Evolutionary conservation across 2,329 filamentous ascomycete genomes (phyloP).

Genomic region (Plenodomus biglobosus): DNA sequence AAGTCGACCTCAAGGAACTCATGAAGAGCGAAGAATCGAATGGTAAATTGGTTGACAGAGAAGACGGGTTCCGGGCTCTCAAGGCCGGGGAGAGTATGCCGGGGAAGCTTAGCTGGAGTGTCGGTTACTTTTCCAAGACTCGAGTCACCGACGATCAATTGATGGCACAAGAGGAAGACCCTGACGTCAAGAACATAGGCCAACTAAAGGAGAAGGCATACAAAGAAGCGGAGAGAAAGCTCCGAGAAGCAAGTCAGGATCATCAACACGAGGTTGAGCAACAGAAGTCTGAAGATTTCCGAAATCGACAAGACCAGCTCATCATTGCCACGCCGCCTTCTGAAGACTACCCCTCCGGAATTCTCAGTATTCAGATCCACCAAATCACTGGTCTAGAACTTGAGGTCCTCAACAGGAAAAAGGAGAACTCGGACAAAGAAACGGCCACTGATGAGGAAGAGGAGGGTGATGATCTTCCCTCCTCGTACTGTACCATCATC

Average conservation of each 20-base stretch:
- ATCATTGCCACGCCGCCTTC: conserved; percentile 69
- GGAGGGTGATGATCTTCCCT: conserved; percentile 64
- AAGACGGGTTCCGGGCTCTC: conserved; percentile 66
- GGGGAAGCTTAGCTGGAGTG: conserved; percentile 67
- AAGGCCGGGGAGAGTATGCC: conserved; percentile 69
- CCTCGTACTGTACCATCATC: conserved; percentile 71
- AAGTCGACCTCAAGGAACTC: conserved; percentile 65
- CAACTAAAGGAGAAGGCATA: conserved; percentile 62
- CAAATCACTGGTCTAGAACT: conserved; percentile 71
- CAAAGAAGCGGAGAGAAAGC: conserved; percentile 59
- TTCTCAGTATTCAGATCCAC: conserved; percentile 71
- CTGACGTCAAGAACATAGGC: conserved; percentile 59
- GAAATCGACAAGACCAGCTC: conserved; percentile 59
- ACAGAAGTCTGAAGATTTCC: conserved; percentile 67
- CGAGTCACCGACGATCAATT: conserved; percentile 65
- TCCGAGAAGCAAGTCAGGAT: conserved; percentile 64
- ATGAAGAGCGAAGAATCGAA: conserved; percentile 63
- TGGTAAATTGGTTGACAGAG: conserved; percentile 63
- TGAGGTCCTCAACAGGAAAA: conserved; percentile 59
- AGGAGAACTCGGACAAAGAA: conserved; percentile 50
- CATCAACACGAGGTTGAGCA: conserved; percentile 66
- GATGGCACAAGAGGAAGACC: conserved; percentile 61
- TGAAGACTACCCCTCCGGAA: conserved; percentile 62
- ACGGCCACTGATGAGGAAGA: conserved; percentile 61
- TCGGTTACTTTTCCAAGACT: conserved; percentile 71